A percentile compares a stretch with the other conserved stretches of the same genome.
Conservation (phyloP, 345 rosid genomes). For the Cardamine resedifolia region DNA sequence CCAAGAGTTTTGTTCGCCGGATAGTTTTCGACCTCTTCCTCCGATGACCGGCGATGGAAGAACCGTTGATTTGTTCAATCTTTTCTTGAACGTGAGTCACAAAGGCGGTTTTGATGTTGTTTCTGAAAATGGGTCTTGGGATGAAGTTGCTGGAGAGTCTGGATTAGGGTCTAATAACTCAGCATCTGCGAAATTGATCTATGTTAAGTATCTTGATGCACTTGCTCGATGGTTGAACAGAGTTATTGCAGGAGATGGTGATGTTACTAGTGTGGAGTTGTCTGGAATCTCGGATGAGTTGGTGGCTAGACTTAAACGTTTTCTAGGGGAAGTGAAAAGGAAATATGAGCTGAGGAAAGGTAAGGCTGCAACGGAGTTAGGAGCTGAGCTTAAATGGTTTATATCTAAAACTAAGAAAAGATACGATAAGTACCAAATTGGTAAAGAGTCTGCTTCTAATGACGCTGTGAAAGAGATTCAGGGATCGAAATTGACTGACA, state of each 20-base stretch:
- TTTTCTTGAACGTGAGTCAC: conserved; percentile 48
- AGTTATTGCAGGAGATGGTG: conserved; percentile 26
- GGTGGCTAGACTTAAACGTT: conserved; percentile 39
- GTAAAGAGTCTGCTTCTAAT: conserved; percentile 36
- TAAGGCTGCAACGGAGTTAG: conserved; percentile 17
- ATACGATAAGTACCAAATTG: conserved; percentile 25
- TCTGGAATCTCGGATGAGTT: conserved; percentile 37
- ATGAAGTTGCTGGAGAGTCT: conserved; percentile 47
- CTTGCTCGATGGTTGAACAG: conserved; percentile 49
- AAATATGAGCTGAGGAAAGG: conserved; percentile 34
- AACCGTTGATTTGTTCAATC: conserved; percentile 50
- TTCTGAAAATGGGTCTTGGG: conserved; percentile 49
- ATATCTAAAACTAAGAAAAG: conserved; percentile 25
- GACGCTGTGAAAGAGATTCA: conserved; percentile 18
- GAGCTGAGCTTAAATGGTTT: conserved; percentile 33
- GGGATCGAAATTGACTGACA: neutral
- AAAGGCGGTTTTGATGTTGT: conserved; percentile 53
- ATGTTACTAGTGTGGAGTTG: conserved; percentile 20
- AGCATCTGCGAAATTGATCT: conserved; percentile 47
- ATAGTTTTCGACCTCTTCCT: conserved; percentile 41
- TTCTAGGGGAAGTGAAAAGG: conserved; percentile 39
- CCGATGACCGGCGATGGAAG: conserved; percentile 60
- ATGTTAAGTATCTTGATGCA: conserved; percentile 50
- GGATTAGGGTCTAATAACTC: conserved; percentile 43
- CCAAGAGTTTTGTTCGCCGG: conserved; percentile 30